Conservation (phyloP, 1,284 basidiomycete species). For the Kalmanozyma brasiliensis region DNA sequence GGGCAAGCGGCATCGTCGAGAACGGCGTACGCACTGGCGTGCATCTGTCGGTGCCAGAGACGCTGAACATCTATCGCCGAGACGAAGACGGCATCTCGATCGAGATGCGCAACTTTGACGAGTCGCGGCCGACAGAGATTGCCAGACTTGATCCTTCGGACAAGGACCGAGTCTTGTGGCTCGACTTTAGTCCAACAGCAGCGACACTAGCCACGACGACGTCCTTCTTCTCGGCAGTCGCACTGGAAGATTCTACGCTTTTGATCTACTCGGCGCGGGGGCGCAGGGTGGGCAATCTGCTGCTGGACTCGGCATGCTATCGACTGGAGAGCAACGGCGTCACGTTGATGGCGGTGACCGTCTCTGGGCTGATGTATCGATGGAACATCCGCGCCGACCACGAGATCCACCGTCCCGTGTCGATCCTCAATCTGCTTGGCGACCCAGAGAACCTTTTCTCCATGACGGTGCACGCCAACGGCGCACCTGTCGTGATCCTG, state of each 20-base stretch:
- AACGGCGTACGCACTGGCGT: slow-evolving; percentile 34
- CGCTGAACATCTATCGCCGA: slow-evolving; percentile 43
- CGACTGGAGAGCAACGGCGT: slow-evolving; percentile 49
- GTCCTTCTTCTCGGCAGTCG: slow-evolving; percentile 75
- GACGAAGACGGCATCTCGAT: slow-evolving; percentile 74
- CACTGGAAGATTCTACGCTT: slow-evolving; percentile 52
- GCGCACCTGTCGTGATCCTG: slow-evolving; percentile 69
- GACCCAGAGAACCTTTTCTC: slow-evolving; percentile 49
- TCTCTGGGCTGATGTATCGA: slow-evolving; percentile 50
- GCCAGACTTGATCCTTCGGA: slow-evolving; percentile 72
- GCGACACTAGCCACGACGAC: slow-evolving; percentile 77
- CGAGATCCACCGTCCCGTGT: slow-evolving; percentile 50
- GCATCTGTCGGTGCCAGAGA: slow-evolving; percentile 39
- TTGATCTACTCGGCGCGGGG: slow-evolving; percentile 59
- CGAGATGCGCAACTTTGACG: slow-evolving; percentile 82
- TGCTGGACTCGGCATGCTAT: slow-evolving; percentile 50
- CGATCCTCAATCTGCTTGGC: slow-evolving; percentile 48
- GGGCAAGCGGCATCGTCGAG: slow-evolving; percentile 36
- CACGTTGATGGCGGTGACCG: slow-evolving; percentile 55
- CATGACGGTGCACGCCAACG: slow-evolving; percentile 57
- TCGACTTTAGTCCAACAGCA: slow-evolving; percentile 83
- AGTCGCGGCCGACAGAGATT: slow-evolving; percentile 75
- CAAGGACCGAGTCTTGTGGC: slow-evolving; percentile 77
- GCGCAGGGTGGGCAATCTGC: slow-evolving; percentile 45
- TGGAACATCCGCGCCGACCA: slow-evolving; percentile 55